Conservation (phyloP, 2,329 filamentous ascomycete species). For the Sarocladiaceae sp. region DNA sequence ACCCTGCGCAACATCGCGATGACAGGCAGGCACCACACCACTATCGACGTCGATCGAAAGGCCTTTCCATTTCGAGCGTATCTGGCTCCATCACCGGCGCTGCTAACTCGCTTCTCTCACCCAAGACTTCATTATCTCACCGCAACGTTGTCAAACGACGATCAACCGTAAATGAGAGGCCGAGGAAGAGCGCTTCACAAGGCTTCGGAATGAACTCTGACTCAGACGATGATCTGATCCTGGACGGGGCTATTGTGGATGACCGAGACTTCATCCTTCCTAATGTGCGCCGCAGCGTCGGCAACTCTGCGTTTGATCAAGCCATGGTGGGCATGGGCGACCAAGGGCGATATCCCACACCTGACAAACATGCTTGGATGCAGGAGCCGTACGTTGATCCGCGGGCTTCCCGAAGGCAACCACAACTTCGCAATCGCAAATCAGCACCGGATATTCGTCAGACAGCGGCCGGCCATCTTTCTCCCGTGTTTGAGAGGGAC, state of each 20-base stretch:
- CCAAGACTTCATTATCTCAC: slow-evolving; percentile 12
- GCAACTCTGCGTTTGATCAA: slow-evolving; percentile 22
- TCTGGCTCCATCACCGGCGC: slow-evolving; percentile 14
- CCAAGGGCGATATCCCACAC: not conserved
- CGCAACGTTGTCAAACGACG: not conserved
- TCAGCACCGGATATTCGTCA: slow-evolving; percentile 21
- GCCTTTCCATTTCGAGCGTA: slow-evolving; percentile 4
- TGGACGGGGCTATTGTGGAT: not conserved
- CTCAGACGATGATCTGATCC: slow-evolving; percentile 7
- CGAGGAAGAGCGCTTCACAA: not conserved
- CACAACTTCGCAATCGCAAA: slow-evolving; percentile 7
- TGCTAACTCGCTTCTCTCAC: slow-evolving; percentile 13
- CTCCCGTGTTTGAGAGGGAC: slow-evolving; percentile 10
- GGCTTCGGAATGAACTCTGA: not conserved
- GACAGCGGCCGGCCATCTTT: slow-evolving; percentile 11
- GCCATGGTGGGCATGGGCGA: slow-evolving; percentile 13
- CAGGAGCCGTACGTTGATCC: slow-evolving; percentile 4
- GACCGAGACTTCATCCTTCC: not conserved
- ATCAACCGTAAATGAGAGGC: slow-evolving; percentile 5
- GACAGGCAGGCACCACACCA: slow-evolving; percentile 9
- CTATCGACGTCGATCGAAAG: slow-evolving; percentile 7
- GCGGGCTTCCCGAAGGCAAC: not conserved
- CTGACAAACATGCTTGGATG: not conserved
- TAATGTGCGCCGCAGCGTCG: slow-evolving; percentile 16
- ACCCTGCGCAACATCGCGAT: slow-evolving; percentile 11